phyloP scores from a whole-genome alignment of 352 stramenopile species.

The Blastocystis sp. region DNA sequence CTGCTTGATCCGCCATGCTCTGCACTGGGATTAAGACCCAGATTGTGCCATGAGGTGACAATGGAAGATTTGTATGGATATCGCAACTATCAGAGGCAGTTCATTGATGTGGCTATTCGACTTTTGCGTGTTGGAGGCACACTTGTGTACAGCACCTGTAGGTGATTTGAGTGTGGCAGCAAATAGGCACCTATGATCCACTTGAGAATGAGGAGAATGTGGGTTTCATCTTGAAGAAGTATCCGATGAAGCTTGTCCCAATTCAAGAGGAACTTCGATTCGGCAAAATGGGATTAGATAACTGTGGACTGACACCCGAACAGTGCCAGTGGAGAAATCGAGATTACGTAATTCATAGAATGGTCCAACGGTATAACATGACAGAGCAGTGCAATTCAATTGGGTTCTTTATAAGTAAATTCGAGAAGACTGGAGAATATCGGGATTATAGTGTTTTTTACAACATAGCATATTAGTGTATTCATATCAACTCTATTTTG shows the following conservation, averaged over 20 bases:
- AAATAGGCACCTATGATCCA: conserved; percentile 5
- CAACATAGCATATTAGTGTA: no score
- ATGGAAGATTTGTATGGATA: conserved; percentile 71
- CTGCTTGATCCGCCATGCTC: conserved; percentile 84
- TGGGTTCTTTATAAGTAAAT: conserved; percentile 63
- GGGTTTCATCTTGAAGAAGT: conserved; percentile 46
- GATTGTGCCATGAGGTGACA: conserved; percentile 77
- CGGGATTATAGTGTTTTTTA: no score
- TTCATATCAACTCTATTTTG: no score
- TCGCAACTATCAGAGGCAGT: conserved; percentile 78
- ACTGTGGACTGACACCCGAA: conserved; percentile 19
- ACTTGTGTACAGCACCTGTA: conserved; percentile 89
- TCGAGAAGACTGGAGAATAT: conserved; percentile 50
- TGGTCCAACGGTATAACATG: conserved; percentile 63
- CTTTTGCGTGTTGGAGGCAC: conserved; percentile 81
- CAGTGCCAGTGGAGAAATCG: not conserved
- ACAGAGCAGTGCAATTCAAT: conserved; percentile 61
- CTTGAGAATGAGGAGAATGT: conserved; percentile 61
- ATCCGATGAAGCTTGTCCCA: conserved; percentile 58
- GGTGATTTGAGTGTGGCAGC: not conserved
- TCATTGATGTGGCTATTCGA: conserved; percentile 76
- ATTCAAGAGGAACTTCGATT: not conserved
- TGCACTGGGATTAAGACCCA: conserved; percentile 82
- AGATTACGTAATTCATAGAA: not conserved
- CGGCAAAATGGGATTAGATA: conserved; percentile 45